These are phyloP conservation scores for Pseudozyma sp. DNA, from an alignment of 1,284 basidiomycete species.

Conservation along the genomic window DNA sequence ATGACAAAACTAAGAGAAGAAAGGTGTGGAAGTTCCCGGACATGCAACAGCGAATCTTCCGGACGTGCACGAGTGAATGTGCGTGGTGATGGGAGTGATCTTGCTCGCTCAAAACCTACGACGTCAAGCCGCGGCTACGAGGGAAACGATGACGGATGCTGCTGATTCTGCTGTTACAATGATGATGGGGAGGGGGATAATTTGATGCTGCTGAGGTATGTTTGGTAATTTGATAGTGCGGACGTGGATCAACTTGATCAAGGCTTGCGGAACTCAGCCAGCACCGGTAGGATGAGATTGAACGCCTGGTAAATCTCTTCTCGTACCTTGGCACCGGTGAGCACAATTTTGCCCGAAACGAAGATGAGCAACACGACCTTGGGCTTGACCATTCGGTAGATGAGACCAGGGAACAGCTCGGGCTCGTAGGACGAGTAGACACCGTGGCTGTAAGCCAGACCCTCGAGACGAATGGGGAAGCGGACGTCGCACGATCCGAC, in stretches of 20 bases:
- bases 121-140: conserved; percentile 24
- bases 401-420: conserved; percentile 98
- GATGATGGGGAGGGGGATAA: background rate
- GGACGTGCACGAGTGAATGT: conserved; percentile 1
- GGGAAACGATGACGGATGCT: conserved; percentile 24
- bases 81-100: conserved; percentile 1
- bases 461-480: conserved; percentile 98
- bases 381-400: conserved; percentile 99
- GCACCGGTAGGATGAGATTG: conserved; percentile 89
- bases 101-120: conserved; percentile 5
- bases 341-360: conserved; percentile 98
- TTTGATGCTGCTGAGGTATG: conserved; percentile 35
- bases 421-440: conserved; percentile 98
- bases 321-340: conserved; percentile 98
- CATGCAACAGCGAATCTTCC: conserved; percentile 22
- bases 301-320: conserved; percentile 99
- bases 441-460: conserved; percentile 96
- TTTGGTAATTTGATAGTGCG: conserved; percentile 34
- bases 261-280: conserved; percentile 70
- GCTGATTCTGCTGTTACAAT: conserved; percentile 45
- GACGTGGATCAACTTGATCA: conserved; percentile 24
- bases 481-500: conserved; percentile 97
- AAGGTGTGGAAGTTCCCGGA: conserved; percentile 1
- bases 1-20: conserved; percentile 6
- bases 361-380: conserved; percentile 99